Evolutionary conservation across 2,329 filamentous ascomycete species (phyloP), one percentile per base, ranked within the genome.

Genomic region (Aspergillus jensenii): DNA sequence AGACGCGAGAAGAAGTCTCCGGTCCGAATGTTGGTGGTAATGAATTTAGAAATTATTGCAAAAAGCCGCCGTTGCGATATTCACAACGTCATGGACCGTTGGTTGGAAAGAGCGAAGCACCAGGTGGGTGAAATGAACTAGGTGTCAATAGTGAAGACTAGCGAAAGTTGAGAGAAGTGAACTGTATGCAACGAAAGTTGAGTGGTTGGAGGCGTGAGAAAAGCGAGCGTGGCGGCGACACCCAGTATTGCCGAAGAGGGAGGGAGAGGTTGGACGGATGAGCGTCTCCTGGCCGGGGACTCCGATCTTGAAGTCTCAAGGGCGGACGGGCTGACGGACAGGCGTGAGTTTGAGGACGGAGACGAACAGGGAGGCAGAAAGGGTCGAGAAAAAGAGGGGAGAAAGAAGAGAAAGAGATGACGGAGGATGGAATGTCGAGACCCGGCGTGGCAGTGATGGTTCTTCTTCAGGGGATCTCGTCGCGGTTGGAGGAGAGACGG

Each of bases 181-280:
- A 62, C 44, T 59, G 50, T 60, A 59, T 58, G 55, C 59, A 60
- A 61, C 60, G 58, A 59, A 61, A 63, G 52, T 56, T 55, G 48
- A 39, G 48, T 40, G 52, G 56, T 58, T 57, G 58, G 59, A 56
- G 59, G 39, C 33, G 53, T 61, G 52, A 58, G 55, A 52, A 59
- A 64, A 72, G 66, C 64, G 71, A 73, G 65, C 52, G 71, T 61
- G 65, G 65, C 59, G 71, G 69, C 69, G 64, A 72, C 67, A 67
- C 64, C 66, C 68, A 70, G 70, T 71, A 69, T 69, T 60, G 64
- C 65, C 65, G 55, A 59, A 62, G 62, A 54, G 53, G 56, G 62
- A 54, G 53, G 56, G 58, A 31, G 27, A 49, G 56, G 51, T 37
- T 59, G 56, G 52, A 52, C 54, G 47, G 51, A 54, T 47, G 39